A percentile compares a stretch with the other conserved stretches of the same genome.
Evolutionary conservation across 1,139 yeast genomes (phyloP).

Genomic region (Pneumocystis jirovecii): DNA sequence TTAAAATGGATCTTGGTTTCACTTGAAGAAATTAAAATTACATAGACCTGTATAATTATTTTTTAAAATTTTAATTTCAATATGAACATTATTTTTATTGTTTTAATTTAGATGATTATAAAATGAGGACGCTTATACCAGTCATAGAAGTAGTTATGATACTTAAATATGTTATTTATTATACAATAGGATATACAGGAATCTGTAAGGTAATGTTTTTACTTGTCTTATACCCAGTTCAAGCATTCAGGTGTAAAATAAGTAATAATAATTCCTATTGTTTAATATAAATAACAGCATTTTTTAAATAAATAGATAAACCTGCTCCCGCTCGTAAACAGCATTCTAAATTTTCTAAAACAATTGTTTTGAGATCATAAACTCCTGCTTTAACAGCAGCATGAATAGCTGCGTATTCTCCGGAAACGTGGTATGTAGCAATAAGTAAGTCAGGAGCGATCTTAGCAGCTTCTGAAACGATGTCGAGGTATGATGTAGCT

Average conservation of each 20-base stretch:
- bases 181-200: background rate
- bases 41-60: background rate
- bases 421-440: slow-evolving; percentile 92
- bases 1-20: background rate
- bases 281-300: background rate
- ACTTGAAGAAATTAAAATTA: background rate
- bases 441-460: slow-evolving; percentile 74
- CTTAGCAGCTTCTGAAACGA: slow-evolving; percentile 73
- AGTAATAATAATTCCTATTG: slow-evolving; percentile 39
- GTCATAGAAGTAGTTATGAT: background rate
- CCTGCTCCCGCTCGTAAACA: slow-evolving; percentile 93
- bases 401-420: slow-evolving; percentile 94
- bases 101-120: background rate
- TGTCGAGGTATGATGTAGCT: slow-evolving; percentile 87
- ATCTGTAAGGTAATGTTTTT: background rate
- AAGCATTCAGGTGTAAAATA: slow-evolving; percentile 92
- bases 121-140: background rate
- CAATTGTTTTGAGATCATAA: slow-evolving; percentile 74
- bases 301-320: slow-evolving; percentile 22
- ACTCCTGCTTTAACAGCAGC: slow-evolving; percentile 97
- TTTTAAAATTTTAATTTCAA: background rate
- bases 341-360: slow-evolving; percentile 84
- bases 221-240: slow-evolving; percentile 59
- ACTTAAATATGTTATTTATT: background rate
- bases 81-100: background rate